Base-by-base conservation (phyloP, 1,139 yeast genomes). In the Barnettozyma hawaiiensis region DNA sequence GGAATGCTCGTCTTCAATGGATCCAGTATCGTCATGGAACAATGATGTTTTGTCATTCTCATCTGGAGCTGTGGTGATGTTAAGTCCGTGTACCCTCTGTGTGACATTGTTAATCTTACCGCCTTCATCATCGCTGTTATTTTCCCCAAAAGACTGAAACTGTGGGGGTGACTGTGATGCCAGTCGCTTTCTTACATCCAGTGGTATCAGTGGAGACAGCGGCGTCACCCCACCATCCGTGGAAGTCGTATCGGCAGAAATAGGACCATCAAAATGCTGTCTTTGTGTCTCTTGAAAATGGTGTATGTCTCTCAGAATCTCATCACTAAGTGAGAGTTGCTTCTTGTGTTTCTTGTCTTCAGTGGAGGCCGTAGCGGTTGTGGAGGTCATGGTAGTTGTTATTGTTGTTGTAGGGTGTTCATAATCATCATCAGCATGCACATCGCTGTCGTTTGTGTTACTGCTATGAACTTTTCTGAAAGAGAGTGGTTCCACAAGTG, bases 311-410 rank as follows among this genome's bases (percentile, higher is more conserved):
- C 51, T 47, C 46, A 56, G 28, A 4, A 56, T 45, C 37, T 54
- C 59, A 45, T 56, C 60, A 8, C 57, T 51, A 14, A 56, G 39
- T 1, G 60, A 56, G 4, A 54, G 37, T 33, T 54, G 48, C 28
- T 53, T 54, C 37, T 43, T 47, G 37, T 54, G 58, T 1, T 40
- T 37, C 18, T 27, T 31, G 9, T 19, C 33, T 15, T 19, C 21
- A 5, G 22, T 23, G 15, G 9, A 31, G 7, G 23, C n/a, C n/a
- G n/a, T n/a, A n/a, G n/a, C n/a, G n/a, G n/a, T n/a, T n/a, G n/a
- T n/a, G n/a, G n/a, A n/a, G n/a, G n/a, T n/a, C n/a, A n/a, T n/a
- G n/a, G n/a, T n/a, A n/a, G n/a, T n/a, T n/a, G n/a, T n/a, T n/a
- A n/a, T n/a, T n/a, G n/a, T n/a, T n/a, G n/a, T 18, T 21, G 7